Percentiles rank a stretch among this genome's conserved stretches.
These are phyloP conservation scores for Hygrophorus russula DNA, from an alignment of 768 basidiomycete species.

Conservation along the genomic window DNA sequence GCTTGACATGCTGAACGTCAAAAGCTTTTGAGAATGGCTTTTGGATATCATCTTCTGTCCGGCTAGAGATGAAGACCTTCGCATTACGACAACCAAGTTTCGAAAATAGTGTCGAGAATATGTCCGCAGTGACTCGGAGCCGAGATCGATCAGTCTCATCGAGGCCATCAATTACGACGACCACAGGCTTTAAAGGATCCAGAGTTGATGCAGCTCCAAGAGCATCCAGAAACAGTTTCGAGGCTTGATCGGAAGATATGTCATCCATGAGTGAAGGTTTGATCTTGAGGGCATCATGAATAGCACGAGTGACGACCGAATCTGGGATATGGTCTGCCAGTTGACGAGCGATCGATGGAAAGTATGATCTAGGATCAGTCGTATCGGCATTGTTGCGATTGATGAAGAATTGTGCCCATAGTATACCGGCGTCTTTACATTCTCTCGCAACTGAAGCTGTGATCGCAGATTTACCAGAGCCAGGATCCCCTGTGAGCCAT, in stretches of 20 bases:
- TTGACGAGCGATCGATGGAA: slow-evolving; percentile 13
- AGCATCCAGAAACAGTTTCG: slow-evolving; percentile 9
- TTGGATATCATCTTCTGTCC: too few species aligned
- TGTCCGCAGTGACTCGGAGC: slow-evolving; percentile 7
- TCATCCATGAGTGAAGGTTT: slow-evolving; percentile 9
- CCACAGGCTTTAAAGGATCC: slow-evolving; percentile 7
- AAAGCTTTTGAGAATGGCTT: too few species aligned
- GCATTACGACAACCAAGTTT: too few species aligned
- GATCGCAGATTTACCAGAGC: slow-evolving; percentile 11
- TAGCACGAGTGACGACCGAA: neutral
- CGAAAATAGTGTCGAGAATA: slow-evolving; percentile 5
- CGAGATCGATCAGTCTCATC: slow-evolving; percentile 10
- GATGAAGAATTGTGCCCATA: slow-evolving; percentile 13
- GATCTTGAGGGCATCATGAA: slow-evolving; percentile 4
- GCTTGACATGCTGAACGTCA: too few species aligned
- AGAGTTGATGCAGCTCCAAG: slow-evolving; percentile 5
- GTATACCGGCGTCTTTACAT: slow-evolving; percentile 8
- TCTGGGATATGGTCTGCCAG: slow-evolving; percentile 4
- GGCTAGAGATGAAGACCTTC: too few species aligned
- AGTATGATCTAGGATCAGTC: slow-evolving; percentile 9
- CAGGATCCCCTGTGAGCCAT: slow-evolving; percentile 12
- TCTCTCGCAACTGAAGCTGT: slow-evolving; percentile 10
- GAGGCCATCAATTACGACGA: slow-evolving; percentile 13
- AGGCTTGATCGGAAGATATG: slow-evolving; percentile 7
- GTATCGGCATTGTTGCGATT: slow-evolving; percentile 10